Conservation (phyloP, 352 stramenopile species). For the Blastocystis sp. region DNA sequence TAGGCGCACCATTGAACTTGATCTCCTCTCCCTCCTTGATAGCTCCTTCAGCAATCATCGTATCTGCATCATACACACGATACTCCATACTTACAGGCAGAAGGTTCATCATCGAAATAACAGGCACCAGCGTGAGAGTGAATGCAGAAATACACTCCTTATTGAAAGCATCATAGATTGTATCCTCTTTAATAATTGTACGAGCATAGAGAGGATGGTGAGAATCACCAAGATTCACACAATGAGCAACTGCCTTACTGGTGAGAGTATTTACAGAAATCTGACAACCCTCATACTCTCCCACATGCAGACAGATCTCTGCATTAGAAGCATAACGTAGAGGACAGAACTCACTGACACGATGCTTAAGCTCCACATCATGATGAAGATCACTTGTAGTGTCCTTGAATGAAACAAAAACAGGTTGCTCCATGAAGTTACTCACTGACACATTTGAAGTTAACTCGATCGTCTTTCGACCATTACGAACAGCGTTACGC, state of each 20-base stretch:
- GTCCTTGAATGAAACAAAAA: not conserved
- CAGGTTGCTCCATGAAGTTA: not conserved
- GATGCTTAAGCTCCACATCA: not conserved
- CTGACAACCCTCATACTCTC: not conserved
- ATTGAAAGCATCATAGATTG: slow-evolving; percentile 50
- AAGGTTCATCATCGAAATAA: slow-evolving; percentile 46
- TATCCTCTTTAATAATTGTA: slow-evolving; percentile 4
- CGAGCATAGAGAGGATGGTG: not conserved
- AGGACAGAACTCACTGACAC: not conserved
- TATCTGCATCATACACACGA: not conserved
- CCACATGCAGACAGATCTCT: not conserved
- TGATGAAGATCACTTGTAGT: not conserved
- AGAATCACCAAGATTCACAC: slow-evolving; percentile 3
- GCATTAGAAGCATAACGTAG: not conserved
- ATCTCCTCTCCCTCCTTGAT: slow-evolving; percentile 28
- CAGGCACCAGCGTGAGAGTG: slow-evolving; percentile 3
- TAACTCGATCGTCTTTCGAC: slow-evolving; percentile 49
- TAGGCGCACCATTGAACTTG: not conserved
- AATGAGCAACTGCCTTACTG: not conserved
- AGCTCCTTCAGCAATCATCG: not conserved
- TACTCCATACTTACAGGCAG: slow-evolving; percentile 43
- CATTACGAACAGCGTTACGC: slow-evolving; percentile 8
- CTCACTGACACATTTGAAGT: not conserved
- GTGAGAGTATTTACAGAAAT: not conserved
- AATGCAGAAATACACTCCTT: not conserved